Conservation (phyloP, 2,329 filamentous ascomycete species). For the Cryoendolithus antarcticus region DNA sequence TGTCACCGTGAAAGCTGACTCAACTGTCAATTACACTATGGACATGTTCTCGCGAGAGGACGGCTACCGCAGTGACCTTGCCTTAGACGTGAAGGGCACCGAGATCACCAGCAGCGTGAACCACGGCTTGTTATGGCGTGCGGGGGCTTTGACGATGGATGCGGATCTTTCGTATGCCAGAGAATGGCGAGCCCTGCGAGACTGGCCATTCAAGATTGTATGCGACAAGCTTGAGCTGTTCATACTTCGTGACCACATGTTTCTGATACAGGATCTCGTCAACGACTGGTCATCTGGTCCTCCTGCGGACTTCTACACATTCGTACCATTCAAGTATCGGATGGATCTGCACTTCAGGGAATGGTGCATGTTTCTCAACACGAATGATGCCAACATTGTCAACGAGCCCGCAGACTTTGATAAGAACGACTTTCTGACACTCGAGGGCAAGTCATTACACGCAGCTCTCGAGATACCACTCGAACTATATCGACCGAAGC, state of each 20-base stretch:
- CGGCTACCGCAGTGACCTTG: slow-evolving; percentile 62
- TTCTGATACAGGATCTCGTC: slow-evolving; percentile 77
- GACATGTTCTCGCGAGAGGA: slow-evolving; percentile 65
- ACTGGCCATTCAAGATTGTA: slow-evolving; percentile 71
- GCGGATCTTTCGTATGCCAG: slow-evolving; percentile 87
- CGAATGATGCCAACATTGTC: slow-evolving; percentile 95
- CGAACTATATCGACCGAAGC: slow-evolving; percentile 61
- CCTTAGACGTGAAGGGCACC: slow-evolving; percentile 65
- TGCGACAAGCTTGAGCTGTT: slow-evolving; percentile 74
- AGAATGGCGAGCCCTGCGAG: slow-evolving; percentile 70
- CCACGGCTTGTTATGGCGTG: slow-evolving; percentile 81
- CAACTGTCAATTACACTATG: slow-evolving; percentile 76
- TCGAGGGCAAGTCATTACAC: slow-evolving; percentile 50
- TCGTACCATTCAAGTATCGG: slow-evolving; percentile 77
- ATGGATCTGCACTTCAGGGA: slow-evolving; percentile 62
- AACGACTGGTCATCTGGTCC: slow-evolving; percentile 85
- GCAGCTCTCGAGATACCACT: slow-evolving; percentile 63
- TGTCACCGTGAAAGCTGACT: slow-evolving; percentile 64
- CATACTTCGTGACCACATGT: slow-evolving; percentile 81
- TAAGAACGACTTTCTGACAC: slow-evolving; percentile 78
- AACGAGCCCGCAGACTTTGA: slow-evolving; percentile 82
- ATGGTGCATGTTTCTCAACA: slow-evolving; percentile 73
- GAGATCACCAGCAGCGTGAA: slow-evolving; percentile 90
- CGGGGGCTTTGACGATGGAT: slow-evolving; percentile 56
- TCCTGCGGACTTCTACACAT: slow-evolving; percentile 74